These are phyloP conservation scores for Pythium pyrilobum DNA, from an alignment of 352 stramenopile genomes.

Conservation along the genomic window DNA sequence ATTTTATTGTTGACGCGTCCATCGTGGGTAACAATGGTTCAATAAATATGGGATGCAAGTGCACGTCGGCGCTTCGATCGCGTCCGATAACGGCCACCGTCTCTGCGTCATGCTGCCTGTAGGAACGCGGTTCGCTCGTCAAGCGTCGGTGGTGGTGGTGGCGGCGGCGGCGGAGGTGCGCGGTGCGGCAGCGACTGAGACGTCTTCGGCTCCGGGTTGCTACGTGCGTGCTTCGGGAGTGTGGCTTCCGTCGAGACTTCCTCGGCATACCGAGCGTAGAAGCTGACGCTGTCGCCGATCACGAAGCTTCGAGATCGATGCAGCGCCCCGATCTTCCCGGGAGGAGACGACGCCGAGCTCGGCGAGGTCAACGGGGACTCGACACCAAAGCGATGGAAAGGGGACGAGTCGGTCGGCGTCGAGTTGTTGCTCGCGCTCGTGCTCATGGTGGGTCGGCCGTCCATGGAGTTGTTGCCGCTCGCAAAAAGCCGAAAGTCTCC, in stretches of 20 bases:
- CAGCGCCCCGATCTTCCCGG: neutral
- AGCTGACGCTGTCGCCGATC: conserved; percentile 23
- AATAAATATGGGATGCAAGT: conserved; percentile 24
- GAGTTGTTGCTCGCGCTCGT: neutral
- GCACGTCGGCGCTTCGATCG: conserved; percentile 21
- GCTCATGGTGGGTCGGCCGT: conserved; percentile 14
- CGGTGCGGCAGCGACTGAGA: neutral
- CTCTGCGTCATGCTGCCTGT: conserved; percentile 8
- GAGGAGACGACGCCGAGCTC: conserved; percentile 1
- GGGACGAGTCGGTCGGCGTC: conserved; percentile 12
- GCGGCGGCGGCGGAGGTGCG: conserved; percentile 9
- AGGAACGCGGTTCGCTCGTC: neutral
- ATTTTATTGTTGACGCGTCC: conserved; percentile 22
- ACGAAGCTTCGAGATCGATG: conserved; percentile 39
- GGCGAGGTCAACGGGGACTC: conserved; percentile 16
- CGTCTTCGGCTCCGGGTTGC: conserved; percentile 11
- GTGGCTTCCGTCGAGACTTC: neutral
- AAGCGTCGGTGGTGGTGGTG: neutral
- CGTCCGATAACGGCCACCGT: neutral
- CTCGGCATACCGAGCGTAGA: conserved; percentile 22
- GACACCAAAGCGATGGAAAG: conserved; percentile 34
- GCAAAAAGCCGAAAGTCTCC: conserved; percentile 63
- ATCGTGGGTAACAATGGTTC: conserved; percentile 10
- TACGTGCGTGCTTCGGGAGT: conserved; percentile 10
- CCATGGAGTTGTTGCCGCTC: conserved; percentile 8